These are phyloP conservation scores for Blastobotrys mokoenaii DNA, from an alignment of 805 yeast genomes.

Conservation along the genomic window DNA sequence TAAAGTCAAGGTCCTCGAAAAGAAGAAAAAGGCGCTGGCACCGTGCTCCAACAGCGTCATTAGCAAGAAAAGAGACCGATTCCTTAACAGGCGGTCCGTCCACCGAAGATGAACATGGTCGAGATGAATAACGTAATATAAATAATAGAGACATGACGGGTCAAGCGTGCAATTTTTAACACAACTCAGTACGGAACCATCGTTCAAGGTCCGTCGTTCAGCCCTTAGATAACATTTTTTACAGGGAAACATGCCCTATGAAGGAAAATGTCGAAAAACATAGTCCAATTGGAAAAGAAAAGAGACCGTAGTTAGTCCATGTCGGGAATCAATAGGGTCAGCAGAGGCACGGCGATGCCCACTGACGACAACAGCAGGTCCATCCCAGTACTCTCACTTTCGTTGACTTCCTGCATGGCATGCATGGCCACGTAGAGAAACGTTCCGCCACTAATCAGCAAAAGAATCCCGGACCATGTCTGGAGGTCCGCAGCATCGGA, in stretches of 20 bases:
- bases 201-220: no score
- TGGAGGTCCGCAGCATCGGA: constrained; percentile 18
- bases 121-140: constrained; percentile 9
- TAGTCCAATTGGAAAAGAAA: no score
- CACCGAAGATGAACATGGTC: constrained; percentile 5
- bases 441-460: constrained; percentile 64
- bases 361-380: constrained; percentile 21
- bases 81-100: constrained; percentile 11
- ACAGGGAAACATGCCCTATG: no score
- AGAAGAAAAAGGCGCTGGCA: constrained; percentile 19
- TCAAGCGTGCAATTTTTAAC: no score
- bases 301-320: constrained; percentile 6
- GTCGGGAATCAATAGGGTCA: constrained; percentile 27
- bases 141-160: no score
- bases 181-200: no score
- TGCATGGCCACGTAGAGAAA: constrained; percentile 65
- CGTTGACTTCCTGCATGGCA: constrained; percentile 38
- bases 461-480: constrained; percentile 41
- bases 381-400: constrained; percentile 1
- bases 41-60: constrained; percentile 18
- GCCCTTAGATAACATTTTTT: no score
- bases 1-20: constrained; percentile 19
- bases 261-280: no score
- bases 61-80: constrained; percentile 19
- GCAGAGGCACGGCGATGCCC: constrained; percentile 28